Evolutionary conservation across 345 rosid genomes (phyloP), one percentile per base, ranked within the genome.

Genomic region (Salix udensis): DNA sequence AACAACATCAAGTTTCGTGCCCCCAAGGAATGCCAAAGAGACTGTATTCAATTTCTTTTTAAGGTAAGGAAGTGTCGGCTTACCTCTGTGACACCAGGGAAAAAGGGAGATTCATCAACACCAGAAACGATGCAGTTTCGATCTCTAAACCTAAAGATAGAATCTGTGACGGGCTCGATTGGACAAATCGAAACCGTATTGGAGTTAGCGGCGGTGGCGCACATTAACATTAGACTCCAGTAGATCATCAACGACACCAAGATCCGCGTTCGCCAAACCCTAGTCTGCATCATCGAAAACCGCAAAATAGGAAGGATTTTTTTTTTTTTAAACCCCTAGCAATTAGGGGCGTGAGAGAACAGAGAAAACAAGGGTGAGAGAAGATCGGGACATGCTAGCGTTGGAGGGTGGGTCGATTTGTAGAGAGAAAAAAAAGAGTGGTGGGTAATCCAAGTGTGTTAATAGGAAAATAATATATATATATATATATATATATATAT

Each of bases 11-110:
- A 71, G 46, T 53, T 71, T 64, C 61, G 48, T 24, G 23, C 28
- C 19, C n/a, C 28, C 3, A 23, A n/a, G 5, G 62, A 58, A 3
- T 58, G 28, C 23, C 62, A 58, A n/a, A 10, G 44, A 55, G n/a
- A 66, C 46, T 24, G 48, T 18, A 37, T 39, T 23, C 62, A 58
- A 23, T 58, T 58, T 24, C 40, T 66, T 66, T 21, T 10, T 0
- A 24, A 75, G 36, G 16, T 19, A 15, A 24, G 65, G 18, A 15
- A 67, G 8, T 4, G 9, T 16, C 5, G 19, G 71, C 31, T 15
- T 83, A 94, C 98, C 95, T 92, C 92, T 31, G 85, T 86, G 73
- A 92, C 89, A 10, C 88, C 85, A 71, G 82, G 65, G 58, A 87
- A 80, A 67, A 48, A 21, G 75, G 81, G 70, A 73, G 88, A 87